phyloP scores from a whole-genome alignment of 2,329 filamentous ascomycete genomes.

The Byssoonygena ceratinophila region DNA sequence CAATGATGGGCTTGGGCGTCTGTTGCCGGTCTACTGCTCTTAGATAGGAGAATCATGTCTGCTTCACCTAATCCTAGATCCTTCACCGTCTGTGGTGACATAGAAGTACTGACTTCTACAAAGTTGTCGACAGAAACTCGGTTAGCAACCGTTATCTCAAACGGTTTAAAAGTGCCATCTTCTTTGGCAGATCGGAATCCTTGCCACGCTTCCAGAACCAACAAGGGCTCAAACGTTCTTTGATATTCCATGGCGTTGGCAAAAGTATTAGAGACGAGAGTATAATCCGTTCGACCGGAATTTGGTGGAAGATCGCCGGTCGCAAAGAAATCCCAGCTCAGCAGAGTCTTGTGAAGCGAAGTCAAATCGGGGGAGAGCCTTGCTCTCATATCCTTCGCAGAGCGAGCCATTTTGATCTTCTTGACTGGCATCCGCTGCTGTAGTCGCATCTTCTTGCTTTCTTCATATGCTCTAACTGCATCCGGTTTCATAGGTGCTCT shows the following conservation, averaged over 20 bases:
- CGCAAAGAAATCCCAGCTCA: slow-evolving; percentile 93
- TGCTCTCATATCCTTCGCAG: slow-evolving; percentile 86
- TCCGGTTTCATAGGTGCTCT: slow-evolving; percentile 32
- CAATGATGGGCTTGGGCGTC: slow-evolving; percentile 62
- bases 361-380: slow-evolving; percentile 83
- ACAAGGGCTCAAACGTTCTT: slow-evolving; percentile 75
- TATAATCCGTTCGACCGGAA: slow-evolving; percentile 58
- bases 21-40: slow-evolving; percentile 57
- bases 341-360: slow-evolving; percentile 69
- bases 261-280: slow-evolving; percentile 67
- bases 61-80: slow-evolving; percentile 68
- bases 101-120: slow-evolving; percentile 76
- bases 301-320: slow-evolving; percentile 73
- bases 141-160: slow-evolving; percentile 78
- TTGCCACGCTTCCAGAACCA: slow-evolving; percentile 92
- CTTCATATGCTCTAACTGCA: slow-evolving; percentile 38
- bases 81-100: slow-evolving; percentile 59
- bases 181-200: slow-evolving; percentile 83
- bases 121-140: slow-evolving; percentile 87
- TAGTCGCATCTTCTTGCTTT: slow-evolving; percentile 40
- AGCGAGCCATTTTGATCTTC: slow-evolving; percentile 69
- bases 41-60: slow-evolving; percentile 80
- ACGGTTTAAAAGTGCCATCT: slow-evolving; percentile 67
- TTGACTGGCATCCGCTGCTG: slow-evolving; percentile 63
- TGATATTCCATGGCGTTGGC: slow-evolving; percentile 68